Evolutionary conservation across 2,329 filamentous ascomycete genomes (phyloP), one percentile per base, ranked within the genome.

Genomic region (Trichocomaceae sp.): DNA sequence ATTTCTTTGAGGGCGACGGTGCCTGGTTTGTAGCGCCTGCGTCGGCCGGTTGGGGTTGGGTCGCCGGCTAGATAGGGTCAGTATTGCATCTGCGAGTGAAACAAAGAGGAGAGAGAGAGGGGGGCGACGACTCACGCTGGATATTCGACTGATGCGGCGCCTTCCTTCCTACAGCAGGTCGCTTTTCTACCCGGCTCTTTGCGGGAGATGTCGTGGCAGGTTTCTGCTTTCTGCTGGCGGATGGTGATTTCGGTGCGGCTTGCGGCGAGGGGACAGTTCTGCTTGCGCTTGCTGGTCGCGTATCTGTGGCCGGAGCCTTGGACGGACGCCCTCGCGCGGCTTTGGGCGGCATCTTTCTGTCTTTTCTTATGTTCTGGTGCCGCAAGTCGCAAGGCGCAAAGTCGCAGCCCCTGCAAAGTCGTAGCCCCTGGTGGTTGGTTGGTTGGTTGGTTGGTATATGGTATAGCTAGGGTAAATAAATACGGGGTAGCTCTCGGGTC

Each of bases 1-100:
- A 97, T 97, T 76, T 97, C 92, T 73, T 87, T 86, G 54, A 97
- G 80, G 52, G 93, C 92, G 62, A 89, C 80, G 44, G 91, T 96
- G 66, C 90, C 90, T 1, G 87, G 87, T 55, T 77, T 81, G 67
- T 89, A 90, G 61, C 87, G 81, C 60, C 80, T 80, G 31, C 64
- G 64, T 61, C 79, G 82, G 61, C 79, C 79, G 56, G 79, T 76
- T 1, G 87, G 86, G 46, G 88, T 74, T 29, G 87, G 87, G 63
- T 90, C 87, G 57, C 87, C 87, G 63, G 87, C 86, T 90, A 12
- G 15, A 19, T 4, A 26, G n/a, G n/a, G n/a, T n/a, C n/a, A n/a
- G n/a, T n/a, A n/a, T n/a, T n/a, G n/a, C n/a, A n/a, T n/a, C n/a
- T n/a, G n/a, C n/a, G n/a, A 46, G 41, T 19, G 29, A n/a, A 17